phyloP scores from a whole-genome alignment of 2,329 filamentous ascomycete genomes.

The Hirsutella minnesotensis region DNA sequence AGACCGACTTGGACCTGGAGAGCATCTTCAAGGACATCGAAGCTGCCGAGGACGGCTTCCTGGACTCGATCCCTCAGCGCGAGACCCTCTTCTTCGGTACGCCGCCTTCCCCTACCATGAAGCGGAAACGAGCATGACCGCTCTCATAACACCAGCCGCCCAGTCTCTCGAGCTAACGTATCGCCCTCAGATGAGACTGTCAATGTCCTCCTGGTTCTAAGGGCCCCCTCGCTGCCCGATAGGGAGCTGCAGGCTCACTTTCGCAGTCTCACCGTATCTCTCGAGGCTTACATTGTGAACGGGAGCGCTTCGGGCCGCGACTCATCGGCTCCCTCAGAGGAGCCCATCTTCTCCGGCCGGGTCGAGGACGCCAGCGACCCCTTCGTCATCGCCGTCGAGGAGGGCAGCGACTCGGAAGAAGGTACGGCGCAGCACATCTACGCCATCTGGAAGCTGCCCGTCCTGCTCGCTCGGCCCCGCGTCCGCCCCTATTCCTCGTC shows the following conservation, averaged over 20 bases:
- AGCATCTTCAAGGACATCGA: constrained; percentile 32
- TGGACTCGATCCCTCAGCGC: constrained; percentile 49
- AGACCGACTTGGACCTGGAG: constrained; percentile 42
- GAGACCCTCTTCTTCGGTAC: constrained; percentile 62
- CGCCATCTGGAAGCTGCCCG: constrained; percentile 47
- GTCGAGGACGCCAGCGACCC: constrained; percentile 38
- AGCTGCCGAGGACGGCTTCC: constrained; percentile 28
- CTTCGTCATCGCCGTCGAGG: constrained; percentile 35
- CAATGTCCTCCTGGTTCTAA: constrained; percentile 55
- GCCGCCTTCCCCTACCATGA: constrained; percentile 22
- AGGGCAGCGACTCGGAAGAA: constrained; percentile 5
- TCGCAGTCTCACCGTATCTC: constrained; percentile 48
- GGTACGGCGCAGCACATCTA: constrained; percentile 30
- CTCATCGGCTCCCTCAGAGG: constrained; percentile 31
- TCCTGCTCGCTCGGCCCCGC: constrained; percentile 47
- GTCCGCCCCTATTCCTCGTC: constrained; percentile 55
- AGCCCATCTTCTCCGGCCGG: constrained; percentile 47
- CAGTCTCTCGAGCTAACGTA: constrained; percentile 15
- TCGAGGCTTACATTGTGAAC: constrained; percentile 57
- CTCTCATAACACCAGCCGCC: no score
- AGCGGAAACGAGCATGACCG: no score
- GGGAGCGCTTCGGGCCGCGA: constrained; percentile 36
- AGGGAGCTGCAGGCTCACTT: constrained; percentile 45
- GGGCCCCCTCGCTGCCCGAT: constrained; percentile 49
- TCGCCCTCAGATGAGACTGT: constrained; percentile 55